Conservation (phyloP, 495 filamentous ascomycete genomes). For the Aspergillus incahuasiensis region DNA sequence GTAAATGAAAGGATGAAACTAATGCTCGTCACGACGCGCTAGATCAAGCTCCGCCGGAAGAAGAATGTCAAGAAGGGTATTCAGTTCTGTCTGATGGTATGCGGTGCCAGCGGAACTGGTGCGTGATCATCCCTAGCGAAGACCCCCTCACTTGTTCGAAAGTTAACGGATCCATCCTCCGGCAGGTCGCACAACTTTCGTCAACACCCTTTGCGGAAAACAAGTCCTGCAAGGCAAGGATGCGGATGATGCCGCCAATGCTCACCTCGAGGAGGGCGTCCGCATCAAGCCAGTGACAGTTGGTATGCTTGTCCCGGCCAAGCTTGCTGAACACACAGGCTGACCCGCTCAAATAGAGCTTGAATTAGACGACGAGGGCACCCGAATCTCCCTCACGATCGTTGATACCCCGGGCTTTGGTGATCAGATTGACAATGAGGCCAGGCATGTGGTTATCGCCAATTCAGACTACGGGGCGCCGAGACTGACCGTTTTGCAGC, state of each 20-base stretch:
- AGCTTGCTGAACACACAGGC: not conserved
- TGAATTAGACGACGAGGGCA: constrained; percentile 96
- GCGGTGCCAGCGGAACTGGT: constrained; percentile 98
- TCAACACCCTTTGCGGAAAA: constrained; percentile 98
- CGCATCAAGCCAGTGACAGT: constrained; percentile 98
- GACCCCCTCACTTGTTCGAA: constrained; percentile 10
- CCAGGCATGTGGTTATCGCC: constrained; percentile 58
- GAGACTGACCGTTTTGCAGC: constrained; percentile 47
- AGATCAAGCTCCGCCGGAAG: constrained; percentile 98
- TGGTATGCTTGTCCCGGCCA: constrained; percentile 55
- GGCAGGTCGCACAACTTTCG: constrained; percentile 92
- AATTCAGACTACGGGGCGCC: not conserved
- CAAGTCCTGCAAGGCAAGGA: constrained; percentile 84
- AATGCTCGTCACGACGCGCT: constrained; percentile 28
- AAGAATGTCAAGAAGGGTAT: constrained; percentile 99
- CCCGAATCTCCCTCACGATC: constrained; percentile 94
- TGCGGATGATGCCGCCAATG: constrained; percentile 77
- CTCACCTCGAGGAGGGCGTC: constrained; percentile 93
- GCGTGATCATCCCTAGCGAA: constrained; percentile 29
- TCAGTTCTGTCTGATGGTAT: constrained; percentile 99
- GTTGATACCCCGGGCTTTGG: constrained; percentile 98
- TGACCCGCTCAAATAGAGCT: constrained; percentile 56
- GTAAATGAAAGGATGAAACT: constrained; percentile 28
- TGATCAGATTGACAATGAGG: constrained; percentile 99
- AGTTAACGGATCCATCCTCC: constrained; percentile 28